These are phyloP conservation scores for Aspergillus sp. DNA, from an alignment of 2,329 filamentous ascomycete genomes.

Conservation along the genomic window DNA sequence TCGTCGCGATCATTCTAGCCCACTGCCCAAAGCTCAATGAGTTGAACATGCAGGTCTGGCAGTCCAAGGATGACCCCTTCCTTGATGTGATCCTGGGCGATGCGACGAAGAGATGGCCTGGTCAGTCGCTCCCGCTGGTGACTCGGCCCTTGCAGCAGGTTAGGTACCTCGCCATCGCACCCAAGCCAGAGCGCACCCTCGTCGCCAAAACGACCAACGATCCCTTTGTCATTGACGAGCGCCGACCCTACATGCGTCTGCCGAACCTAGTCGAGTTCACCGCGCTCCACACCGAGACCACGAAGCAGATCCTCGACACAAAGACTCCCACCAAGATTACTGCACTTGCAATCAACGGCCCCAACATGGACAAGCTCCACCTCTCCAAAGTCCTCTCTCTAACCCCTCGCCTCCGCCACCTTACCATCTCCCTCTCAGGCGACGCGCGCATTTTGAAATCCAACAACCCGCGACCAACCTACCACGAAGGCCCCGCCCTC, in stretches of 20 bases:
- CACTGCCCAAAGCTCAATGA: not conserved
- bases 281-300: not conserved
- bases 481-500: not conserved
- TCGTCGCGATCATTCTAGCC: not conserved
- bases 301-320: not conserved
- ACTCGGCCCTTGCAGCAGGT: not conserved
- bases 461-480: not conserved
- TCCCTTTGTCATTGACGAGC: not conserved
- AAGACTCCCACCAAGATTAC: not conserved
- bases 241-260: not conserved
- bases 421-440: not conserved
- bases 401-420: not conserved
- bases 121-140: not conserved
- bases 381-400: not conserved
- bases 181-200: not conserved
- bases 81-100: not conserved
- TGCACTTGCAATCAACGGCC: not conserved
- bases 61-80: not conserved
- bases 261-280: not conserved
- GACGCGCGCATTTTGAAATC: not conserved
- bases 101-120: not conserved
- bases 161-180: not conserved
- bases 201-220: not conserved
- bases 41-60: not conserved
- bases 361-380: not conserved